Evolutionary conservation across 371 early-diverging fungal genomes (phyloP).

Genomic region (Lichtheimia ramosa): DNA sequence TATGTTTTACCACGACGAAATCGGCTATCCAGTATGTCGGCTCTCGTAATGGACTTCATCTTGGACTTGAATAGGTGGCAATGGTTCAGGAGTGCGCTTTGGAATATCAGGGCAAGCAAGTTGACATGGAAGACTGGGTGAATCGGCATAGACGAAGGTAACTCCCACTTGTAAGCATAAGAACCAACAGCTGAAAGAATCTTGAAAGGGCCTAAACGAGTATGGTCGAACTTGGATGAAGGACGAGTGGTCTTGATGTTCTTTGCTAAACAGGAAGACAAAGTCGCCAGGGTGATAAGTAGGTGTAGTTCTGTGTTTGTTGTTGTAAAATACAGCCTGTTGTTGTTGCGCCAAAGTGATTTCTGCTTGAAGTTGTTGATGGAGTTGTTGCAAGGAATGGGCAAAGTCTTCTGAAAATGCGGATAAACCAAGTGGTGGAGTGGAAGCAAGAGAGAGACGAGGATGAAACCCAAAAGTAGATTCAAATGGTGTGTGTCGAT

Average conservation of each 20-base stretch:
- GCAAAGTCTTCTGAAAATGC: too few species aligned
- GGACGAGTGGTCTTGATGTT: conserved; percentile 22
- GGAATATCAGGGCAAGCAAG: conserved; percentile 18
- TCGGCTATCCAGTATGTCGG: conserved; percentile 23
- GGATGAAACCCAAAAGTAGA: conserved; percentile 34
- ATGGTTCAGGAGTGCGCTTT: conserved; percentile 14
- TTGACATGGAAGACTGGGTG: conserved; percentile 42
- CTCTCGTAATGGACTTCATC: conserved; percentile 34
- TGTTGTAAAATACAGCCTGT: conserved; percentile 13
- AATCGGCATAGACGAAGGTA: conserved; percentile 22
- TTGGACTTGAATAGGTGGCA: conserved; percentile 29
- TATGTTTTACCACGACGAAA: conserved; percentile 13
- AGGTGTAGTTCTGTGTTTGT: conserved; percentile 10
- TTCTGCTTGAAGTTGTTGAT: conserved; percentile 6
- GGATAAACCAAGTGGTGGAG: conserved; percentile 3
- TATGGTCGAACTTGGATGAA: conserved; percentile 23
- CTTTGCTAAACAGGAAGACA: too few species aligned
- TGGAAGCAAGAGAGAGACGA: conserved; percentile 11
- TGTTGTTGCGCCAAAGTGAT: conserved; percentile 11
- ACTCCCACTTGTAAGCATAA: conserved; percentile 19
- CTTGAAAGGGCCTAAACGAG: conserved; percentile 35
- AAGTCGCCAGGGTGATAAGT: conserved; percentile 1
- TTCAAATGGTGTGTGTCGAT: conserved; percentile 23
- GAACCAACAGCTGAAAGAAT: conserved; percentile 19
- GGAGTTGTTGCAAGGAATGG: not conserved